These are phyloP conservation scores for Anthracocystis walkeri DNA, from an alignment of 1,284 basidiomycete genomes.

Conservation along the genomic window DNA sequence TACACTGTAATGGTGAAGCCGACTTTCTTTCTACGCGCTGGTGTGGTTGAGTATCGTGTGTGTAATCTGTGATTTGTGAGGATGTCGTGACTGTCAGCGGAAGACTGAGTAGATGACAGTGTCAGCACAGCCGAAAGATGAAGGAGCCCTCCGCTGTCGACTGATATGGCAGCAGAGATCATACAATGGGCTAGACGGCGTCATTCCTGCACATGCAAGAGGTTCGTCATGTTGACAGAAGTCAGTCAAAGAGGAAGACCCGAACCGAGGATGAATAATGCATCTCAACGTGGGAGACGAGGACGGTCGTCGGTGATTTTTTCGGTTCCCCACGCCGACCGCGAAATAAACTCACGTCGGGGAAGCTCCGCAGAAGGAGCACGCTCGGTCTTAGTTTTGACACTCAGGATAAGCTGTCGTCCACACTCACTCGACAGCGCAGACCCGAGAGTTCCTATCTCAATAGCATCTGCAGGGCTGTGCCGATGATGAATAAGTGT, in stretches of 20 bases:
- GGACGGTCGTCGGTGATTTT: conserved; percentile 5
- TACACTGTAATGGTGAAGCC: conserved; percentile 1
- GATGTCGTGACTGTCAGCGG: background rate
- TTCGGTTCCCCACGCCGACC: conserved; percentile 14
- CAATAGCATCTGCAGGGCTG: background rate
- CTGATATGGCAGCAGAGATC: too few relatives aligned
- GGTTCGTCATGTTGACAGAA: background rate
- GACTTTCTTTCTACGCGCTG: background rate
- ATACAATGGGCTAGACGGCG: too few relatives aligned
- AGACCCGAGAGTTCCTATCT: too few relatives aligned
- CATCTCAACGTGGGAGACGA: background rate
- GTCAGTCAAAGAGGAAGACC: background rate
- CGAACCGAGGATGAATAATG: background rate
- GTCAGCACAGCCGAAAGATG: too few relatives aligned
- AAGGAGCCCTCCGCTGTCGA: too few relatives aligned
- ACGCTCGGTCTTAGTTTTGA: background rate
- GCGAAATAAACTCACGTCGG: background rate
- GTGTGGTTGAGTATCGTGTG: too few relatives aligned
- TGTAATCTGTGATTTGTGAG: background rate
- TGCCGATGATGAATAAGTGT: too few relatives aligned
- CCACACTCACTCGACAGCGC: too few relatives aligned
- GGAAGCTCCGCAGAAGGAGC: conserved; percentile 1
- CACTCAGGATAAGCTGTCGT: background rate
- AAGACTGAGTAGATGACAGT: background rate
- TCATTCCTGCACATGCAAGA: background rate